Percentiles rank a stretch among this genome's conserved stretches.
Evolutionary conservation across 768 basidiomycete species (phyloP).

Genomic region (Xerocomellus amylosporus): DNA sequence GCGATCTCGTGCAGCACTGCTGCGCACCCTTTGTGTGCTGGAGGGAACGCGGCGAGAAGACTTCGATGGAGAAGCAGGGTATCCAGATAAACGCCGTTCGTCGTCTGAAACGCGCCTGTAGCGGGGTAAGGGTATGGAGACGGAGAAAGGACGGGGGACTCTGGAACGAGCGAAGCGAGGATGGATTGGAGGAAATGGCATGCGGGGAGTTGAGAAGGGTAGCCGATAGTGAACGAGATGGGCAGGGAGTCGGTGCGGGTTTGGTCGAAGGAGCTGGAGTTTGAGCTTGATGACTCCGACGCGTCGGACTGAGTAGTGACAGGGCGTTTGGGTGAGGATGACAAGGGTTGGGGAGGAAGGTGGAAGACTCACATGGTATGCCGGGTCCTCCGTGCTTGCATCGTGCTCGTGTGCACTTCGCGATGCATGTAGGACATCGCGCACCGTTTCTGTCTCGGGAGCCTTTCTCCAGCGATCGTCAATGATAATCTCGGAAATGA

Average conservation of each 20-base stretch:
- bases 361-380: conserved; percentile 37
- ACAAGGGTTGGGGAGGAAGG: neutral
- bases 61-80: conserved; percentile 76
- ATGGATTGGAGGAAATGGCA: conserved; percentile 64
- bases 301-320: conserved; percentile 39
- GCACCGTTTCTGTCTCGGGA: conserved; percentile 19
- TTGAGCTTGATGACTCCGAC: conserved; percentile 45
- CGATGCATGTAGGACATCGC: conserved; percentile 27
- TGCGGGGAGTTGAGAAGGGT: conserved; percentile 36
- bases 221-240: conserved; percentile 16
- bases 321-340: neutral
- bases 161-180: conserved; percentile 51
- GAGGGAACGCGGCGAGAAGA: conserved; percentile 58
- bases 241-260: conserved; percentile 11
- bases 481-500: conserved; percentile 4
- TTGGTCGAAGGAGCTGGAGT: conserved; percentile 35
- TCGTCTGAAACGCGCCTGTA: conserved; percentile 43
- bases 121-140: conserved; percentile 32
- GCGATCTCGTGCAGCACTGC: conserved; percentile 66
- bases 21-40: conserved; percentile 62
- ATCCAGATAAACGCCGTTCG: conserved; percentile 75
- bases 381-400: conserved; percentile 45
- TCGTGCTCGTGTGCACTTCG: conserved; percentile 40
- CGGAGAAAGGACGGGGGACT: conserved; percentile 34
- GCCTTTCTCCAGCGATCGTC: conserved; percentile 34